Percentiles rank a stretch among this genome's conserved stretches.
These are phyloP conservation scores for Lycium barbarum DNA, from an alignment of 257 asterid species.

Conservation along the genomic window DNA sequence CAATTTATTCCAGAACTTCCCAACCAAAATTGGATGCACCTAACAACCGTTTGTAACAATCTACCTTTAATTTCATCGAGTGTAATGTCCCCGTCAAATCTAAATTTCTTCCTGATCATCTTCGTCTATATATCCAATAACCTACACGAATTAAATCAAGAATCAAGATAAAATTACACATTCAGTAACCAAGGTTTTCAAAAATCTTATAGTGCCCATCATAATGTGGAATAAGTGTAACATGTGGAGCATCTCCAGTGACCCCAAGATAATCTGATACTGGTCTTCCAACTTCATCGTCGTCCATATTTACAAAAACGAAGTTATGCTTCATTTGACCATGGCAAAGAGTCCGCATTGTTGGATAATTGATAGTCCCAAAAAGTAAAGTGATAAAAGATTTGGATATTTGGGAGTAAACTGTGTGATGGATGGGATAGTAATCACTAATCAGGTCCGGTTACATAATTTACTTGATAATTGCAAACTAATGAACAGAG, in stretches of 20 bases:
- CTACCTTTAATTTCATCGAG: slow-evolving; percentile 71
- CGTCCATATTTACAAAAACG: no score
- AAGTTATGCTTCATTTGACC: slow-evolving; percentile 49
- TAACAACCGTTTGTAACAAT: neutral
- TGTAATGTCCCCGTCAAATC: slow-evolving; percentile 66
- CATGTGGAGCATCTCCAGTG: slow-evolving; percentile 72
- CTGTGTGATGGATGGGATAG: neutral
- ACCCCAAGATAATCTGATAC: slow-evolving; percentile 90
- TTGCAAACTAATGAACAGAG: neutral
- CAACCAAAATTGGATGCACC: neutral
- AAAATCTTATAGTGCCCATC: neutral
- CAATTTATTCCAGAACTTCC: neutral
- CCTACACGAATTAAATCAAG: slow-evolving; percentile 45
- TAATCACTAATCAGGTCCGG: neutral
- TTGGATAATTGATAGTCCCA: slow-evolving; percentile 20
- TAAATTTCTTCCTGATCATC: slow-evolving; percentile 69
- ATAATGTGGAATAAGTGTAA: slow-evolving; percentile 37
- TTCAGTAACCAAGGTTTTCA: neutral
- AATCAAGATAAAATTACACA: neutral
- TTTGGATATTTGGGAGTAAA: neutral
- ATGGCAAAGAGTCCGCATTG: slow-evolving; percentile 12
- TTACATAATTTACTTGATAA: neutral
- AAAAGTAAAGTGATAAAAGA: neutral
- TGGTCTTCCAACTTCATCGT: slow-evolving; percentile 71
- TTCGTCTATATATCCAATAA: slow-evolving; percentile 66